phyloP scores from a whole-genome alignment of 257 asterid genomes.

The Fraxinus cuspidata region DNA sequence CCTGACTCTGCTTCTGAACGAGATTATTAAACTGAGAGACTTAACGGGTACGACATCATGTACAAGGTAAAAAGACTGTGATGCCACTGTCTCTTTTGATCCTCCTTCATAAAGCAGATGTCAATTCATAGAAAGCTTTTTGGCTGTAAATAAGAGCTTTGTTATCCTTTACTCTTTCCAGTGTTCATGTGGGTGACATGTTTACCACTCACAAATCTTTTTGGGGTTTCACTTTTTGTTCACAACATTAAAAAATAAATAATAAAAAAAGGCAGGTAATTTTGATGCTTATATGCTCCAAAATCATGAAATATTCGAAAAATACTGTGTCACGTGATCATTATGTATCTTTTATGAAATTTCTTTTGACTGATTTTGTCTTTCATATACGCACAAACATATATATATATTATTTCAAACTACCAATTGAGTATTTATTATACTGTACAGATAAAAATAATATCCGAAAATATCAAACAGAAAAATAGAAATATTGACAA shows the following conservation, averaged over 20 bases:
- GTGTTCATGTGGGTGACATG: constrained; percentile 28
- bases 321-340: not conserved
- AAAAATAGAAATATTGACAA: no score
- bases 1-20: no score
- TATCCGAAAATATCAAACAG: no score
- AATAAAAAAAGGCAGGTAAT: not conserved
- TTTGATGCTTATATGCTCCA: no score
- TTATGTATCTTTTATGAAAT: not conserved
- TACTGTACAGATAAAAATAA: no score
- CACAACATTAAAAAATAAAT: not conserved
- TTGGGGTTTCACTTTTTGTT: constrained; percentile 36
- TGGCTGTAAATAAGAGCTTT: constrained; percentile 24
- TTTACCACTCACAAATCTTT: constrained; percentile 29
- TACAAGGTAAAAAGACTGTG: constrained; percentile 23
- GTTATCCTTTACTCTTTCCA: constrained; percentile 36
- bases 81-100: constrained; percentile 34
- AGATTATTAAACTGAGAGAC: no score
- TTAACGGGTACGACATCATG: not conserved
- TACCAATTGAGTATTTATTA: no score
- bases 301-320: not conserved
- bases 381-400: constrained; percentile 16
- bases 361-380: constrained; percentile 34
- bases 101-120: constrained; percentile 45
- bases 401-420: no score
- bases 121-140: constrained; percentile 35